Conservation (phyloP, 768 basidiomycete genomes). For the Megacollybia marginata region DNA sequence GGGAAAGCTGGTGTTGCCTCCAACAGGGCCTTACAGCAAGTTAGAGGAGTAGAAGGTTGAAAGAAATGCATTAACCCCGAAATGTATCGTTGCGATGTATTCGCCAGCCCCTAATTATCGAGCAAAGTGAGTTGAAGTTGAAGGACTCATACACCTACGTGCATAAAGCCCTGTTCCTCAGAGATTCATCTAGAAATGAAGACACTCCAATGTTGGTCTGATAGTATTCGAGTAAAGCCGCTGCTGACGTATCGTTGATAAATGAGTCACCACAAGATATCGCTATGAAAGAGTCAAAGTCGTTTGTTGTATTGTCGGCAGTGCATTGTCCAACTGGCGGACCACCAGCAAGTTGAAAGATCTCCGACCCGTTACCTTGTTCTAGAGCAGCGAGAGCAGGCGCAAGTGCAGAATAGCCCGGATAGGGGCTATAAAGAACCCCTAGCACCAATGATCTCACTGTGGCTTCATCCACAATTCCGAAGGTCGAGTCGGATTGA, state of each 20-base stretch:
- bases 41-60: neutral
- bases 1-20: conserved; percentile 7
- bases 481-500: neutral
- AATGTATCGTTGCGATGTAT: no score
- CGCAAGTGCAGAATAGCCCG: neutral
- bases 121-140: neutral
- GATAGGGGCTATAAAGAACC: neutral
- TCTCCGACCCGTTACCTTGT: neutral
- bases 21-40: conserved; percentile 4
- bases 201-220: neutral
- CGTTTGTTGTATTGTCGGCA: neutral
- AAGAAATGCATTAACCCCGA: no score
- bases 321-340: neutral
- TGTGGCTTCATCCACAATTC: neutral
- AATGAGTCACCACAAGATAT: neutral
- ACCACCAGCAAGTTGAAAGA: neutral
- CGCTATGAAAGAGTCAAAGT: neutral
- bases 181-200: neutral
- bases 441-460: neutral
- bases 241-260: neutral
- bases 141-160: neutral
- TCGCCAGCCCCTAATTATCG: neutral
- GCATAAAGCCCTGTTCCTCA: neutral
- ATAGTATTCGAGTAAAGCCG: neutral
- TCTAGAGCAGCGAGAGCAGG: neutral